Evolutionary conservation across 352 stramenopile genomes (phyloP), one percentile per base, ranked within the genome.

Genomic region (Peronospora farinosa): DNA sequence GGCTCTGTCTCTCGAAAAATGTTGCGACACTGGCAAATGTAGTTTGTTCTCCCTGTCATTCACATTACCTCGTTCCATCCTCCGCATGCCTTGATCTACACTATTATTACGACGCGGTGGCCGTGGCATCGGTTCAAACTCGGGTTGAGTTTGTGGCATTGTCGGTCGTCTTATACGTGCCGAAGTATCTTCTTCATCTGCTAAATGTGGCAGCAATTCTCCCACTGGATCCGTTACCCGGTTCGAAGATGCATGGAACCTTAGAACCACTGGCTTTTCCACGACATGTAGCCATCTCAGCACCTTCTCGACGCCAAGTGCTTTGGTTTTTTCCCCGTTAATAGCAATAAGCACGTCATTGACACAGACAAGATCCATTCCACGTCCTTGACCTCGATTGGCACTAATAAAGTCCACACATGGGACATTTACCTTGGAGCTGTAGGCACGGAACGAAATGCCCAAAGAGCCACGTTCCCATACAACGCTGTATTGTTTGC

Each of bases 311-410:
- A 90, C 76, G 9, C 78, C 78, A 12, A 90, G 52, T 12, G 62
- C 43, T 60, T 87, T 84, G 35, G 78, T 90, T 57, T 85, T 86
- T 48, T 90, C 72, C 21, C 78, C 78, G 30, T 90, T 88, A 51
- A 90, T 86, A 15, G 74, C 72, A 54, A 90, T 83, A 10, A 90
- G 69, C 51, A 90, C 78, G 58, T 90, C 78, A 60, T 88, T 90
- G 16, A 90, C 51, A 55, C 78, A 90, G 8, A 90, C 70, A 32
- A 65, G 56, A 17, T 87, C 76, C 78, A 90, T 90, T 17, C 70
- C 71, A 31, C 76, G 76, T n/a, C 77, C 77, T 28, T 75, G 48
- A 35, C 77, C 77, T n/a, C 74, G 65, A 5, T 37, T 50, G 2
- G 57, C 35, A 38, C 62, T 71, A 48, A 90, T 90, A 43, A 81